phyloP scores from a whole-genome alignment of 306 rosid genomes.

The Neltuma alba region DNA sequence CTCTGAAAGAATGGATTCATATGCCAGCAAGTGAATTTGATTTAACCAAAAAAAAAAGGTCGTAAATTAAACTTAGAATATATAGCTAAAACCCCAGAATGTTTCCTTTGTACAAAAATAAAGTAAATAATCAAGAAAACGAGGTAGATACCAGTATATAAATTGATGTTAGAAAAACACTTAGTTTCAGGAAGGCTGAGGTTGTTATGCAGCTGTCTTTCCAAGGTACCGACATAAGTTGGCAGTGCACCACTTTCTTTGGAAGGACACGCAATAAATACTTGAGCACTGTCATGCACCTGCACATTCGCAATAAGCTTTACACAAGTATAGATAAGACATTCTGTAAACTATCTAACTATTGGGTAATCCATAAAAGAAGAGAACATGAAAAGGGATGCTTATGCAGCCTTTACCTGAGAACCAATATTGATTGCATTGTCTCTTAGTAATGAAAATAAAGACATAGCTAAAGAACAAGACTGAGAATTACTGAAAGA shows the following conservation, averaged over 20 bases:
- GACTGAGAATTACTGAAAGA: conserved; percentile 19
- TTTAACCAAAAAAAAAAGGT: conserved; percentile 6
- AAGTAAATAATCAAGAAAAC: conserved; percentile 8
- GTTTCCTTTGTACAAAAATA: conserved; percentile 2
- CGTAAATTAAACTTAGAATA: not conserved
- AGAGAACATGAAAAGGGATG: no score
- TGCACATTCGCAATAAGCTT: conserved; percentile 46
- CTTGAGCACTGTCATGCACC: conserved; percentile 97
- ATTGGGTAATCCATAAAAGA: conserved; percentile 26
- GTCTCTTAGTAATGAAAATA: not conserved
- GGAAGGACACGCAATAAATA: conserved; percentile 69
- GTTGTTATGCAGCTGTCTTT: no score
- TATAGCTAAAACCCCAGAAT: conserved; percentile 4
- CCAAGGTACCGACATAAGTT: no score
- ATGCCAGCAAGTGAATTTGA: not conserved
- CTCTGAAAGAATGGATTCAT: not conserved
- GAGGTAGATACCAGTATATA: conserved; percentile 63
- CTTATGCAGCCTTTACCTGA: not conserved
- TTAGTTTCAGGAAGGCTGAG: no score
- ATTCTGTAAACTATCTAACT: conserved; percentile 11
- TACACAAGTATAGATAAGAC: conserved; percentile 16
- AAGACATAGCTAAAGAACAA: conserved; percentile 12
- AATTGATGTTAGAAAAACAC: no score
- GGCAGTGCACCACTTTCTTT: no score
- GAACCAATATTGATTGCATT: not conserved